Conservation (phyloP, 2,329 filamentous ascomycete species). For the Hypocreales sp. region DNA sequence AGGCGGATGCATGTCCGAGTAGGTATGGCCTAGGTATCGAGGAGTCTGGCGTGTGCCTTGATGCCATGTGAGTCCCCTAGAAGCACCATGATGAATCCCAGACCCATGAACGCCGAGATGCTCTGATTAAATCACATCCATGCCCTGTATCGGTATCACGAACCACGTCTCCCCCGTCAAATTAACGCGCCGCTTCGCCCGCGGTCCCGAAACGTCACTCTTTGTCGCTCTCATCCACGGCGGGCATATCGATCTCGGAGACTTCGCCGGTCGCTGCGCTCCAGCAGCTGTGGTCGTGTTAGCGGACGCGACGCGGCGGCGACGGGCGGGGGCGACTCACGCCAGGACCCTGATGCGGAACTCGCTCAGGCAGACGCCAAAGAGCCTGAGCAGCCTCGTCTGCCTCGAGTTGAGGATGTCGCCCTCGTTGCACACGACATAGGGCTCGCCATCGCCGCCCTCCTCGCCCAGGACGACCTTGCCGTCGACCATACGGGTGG, state of each 20-base stretch:
- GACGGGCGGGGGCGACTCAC: constrained; percentile 24
- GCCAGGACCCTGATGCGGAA: constrained; percentile 73
- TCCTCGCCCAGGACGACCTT: constrained; percentile 58
- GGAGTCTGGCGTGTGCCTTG: too few relatives aligned
- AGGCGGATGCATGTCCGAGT: not conserved
- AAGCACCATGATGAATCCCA: constrained; percentile 12
- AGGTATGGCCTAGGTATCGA: not conserved
- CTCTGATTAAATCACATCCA: too few relatives aligned
- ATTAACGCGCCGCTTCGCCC: too few relatives aligned
- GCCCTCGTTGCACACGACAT: constrained; percentile 71
- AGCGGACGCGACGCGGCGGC: not conserved
- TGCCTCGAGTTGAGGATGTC: constrained; percentile 79
- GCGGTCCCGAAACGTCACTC: too few relatives aligned
- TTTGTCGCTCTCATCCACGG: too few relatives aligned
- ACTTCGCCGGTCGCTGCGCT: constrained; percentile 41
- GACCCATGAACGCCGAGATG: constrained; percentile 19
- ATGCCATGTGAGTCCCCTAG: too few relatives aligned
- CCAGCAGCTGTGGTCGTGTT: constrained; percentile 35
- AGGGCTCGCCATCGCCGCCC: constrained; percentile 39
- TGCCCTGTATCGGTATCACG: too few relatives aligned
- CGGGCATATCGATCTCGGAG: constrained; percentile 32
- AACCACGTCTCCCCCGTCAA: too few relatives aligned
- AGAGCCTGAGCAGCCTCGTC: constrained; percentile 86
- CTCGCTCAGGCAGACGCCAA: constrained; percentile 79
- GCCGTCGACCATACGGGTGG: constrained; percentile 76